Conservation (phyloP, 129 eudicot genomes). For the Lonicera japonica region DNA sequence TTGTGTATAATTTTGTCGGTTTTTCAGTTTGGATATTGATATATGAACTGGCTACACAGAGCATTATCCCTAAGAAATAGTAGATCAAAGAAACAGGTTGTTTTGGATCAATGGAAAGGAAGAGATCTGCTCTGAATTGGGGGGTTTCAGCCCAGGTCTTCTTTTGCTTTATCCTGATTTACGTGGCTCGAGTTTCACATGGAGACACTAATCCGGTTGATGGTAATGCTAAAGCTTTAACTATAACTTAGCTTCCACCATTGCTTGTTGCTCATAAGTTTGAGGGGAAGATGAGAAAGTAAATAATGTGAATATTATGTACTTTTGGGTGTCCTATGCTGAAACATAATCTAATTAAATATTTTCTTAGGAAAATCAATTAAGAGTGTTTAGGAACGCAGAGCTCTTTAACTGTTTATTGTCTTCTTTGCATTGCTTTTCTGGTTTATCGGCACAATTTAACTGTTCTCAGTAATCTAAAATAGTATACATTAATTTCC, state of each 20-base stretch:
- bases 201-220: conserved; percentile 63
- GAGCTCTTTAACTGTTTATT: too few relatives aligned
- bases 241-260: conserved; percentile 4
- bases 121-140: conserved; percentile 31
- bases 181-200: conserved; percentile 25
- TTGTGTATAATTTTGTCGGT: conserved; percentile 11
- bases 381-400: too few relatives aligned
- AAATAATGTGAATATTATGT: neutral
- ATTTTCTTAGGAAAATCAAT: too few relatives aligned
- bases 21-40: conserved; percentile 23
- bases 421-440: too few relatives aligned
- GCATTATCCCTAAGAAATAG: neutral
- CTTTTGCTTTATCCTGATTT: conserved; percentile 36
- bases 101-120: conserved; percentile 55
- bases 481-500: too few relatives aligned
- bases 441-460: too few relatives aligned
- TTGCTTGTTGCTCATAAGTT: neutral
- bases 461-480: too few relatives aligned
- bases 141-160: conserved; percentile 29
- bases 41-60: conserved; percentile 8
- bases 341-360: neutral
- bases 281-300: neutral
- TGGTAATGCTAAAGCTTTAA: conserved; percentile 42
- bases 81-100: conserved; percentile 26
- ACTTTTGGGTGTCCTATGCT: neutral